These are phyloP conservation scores for Malassezia vespertilionis DNA, from an alignment of 1,284 basidiomycete genomes.

Conservation along the genomic window DNA sequence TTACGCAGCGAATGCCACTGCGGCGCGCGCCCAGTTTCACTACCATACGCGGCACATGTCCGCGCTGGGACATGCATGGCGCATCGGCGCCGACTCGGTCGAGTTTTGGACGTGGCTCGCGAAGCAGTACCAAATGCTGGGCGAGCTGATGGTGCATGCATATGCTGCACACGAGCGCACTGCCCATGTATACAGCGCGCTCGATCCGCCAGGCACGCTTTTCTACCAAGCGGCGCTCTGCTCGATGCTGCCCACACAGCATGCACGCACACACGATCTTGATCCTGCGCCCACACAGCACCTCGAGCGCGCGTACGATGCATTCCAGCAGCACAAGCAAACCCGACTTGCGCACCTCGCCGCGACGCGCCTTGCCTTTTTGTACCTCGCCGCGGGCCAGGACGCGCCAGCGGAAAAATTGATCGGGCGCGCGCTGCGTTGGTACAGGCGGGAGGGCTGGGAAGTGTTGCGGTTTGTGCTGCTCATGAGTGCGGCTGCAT, in stretches of 20 bases:
- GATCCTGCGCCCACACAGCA: too few species aligned
- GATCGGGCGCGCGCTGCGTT: conserved; percentile 27
- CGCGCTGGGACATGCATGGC: conserved; percentile 82
- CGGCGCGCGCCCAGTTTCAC: conserved; percentile 58
- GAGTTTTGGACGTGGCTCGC: conserved; percentile 96
- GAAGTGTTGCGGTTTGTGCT: background rate
- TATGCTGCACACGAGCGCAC: background rate
- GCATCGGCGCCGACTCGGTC: conserved; percentile 89
- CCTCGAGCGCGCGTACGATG: conserved; percentile 35
- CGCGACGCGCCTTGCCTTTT: conserved; percentile 26
- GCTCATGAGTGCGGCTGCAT: background rate
- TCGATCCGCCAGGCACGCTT: conserved; percentile 16
- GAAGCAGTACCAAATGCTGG: conserved; percentile 56
- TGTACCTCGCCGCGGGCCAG: conserved; percentile 22
- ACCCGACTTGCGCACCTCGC: conserved; percentile 22
- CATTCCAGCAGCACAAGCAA: conserved; percentile 18
- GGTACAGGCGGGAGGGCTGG: conserved; percentile 19
- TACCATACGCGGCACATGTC: conserved; percentile 72
- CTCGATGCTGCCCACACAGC: too few species aligned
- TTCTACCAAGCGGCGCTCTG: conserved; percentile 38
- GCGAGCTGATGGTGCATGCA: conserved; percentile 28
- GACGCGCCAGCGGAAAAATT: conserved; percentile 31
- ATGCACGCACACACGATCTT: too few species aligned
- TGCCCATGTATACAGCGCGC: too few species aligned
- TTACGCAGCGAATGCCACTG: conserved; percentile 70